A percentile compares a stretch with the other conserved stretches of the same genome.
These are phyloP conservation scores for Earliella scabrosa DNA, from an alignment of 1,284 basidiomycete species.

Conservation along the genomic window DNA sequence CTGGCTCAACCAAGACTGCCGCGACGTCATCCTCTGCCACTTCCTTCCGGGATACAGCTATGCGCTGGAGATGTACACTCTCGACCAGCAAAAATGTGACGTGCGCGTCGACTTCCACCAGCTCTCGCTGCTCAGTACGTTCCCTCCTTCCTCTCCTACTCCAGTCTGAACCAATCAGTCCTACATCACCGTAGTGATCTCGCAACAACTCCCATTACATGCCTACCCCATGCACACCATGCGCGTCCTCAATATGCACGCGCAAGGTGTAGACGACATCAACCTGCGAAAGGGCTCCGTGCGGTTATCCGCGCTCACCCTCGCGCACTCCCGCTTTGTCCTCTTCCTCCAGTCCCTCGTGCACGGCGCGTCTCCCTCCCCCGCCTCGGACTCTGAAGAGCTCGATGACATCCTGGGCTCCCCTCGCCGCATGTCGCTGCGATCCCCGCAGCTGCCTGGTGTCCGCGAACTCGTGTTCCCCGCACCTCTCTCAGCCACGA, in stretches of 20 bases:
- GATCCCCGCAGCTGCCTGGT: slow-evolving; percentile 25
- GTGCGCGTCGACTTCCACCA: slow-evolving; percentile 60
- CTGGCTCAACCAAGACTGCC: slow-evolving; percentile 44
- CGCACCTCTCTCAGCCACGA: slow-evolving; percentile 54
- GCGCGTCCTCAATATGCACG: slow-evolving; percentile 44
- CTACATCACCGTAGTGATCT: slow-evolving; percentile 52
- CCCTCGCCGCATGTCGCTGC: slow-evolving; percentile 30
- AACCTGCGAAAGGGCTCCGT: slow-evolving; percentile 42
- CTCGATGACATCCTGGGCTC: slow-evolving; percentile 35
- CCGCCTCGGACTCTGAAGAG: slow-evolving; percentile 38
- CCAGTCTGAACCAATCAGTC: slow-evolving; percentile 3
- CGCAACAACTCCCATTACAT: slow-evolving; percentile 63
- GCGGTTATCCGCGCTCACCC: slow-evolving; percentile 51
- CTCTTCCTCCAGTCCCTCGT: slow-evolving; percentile 72
- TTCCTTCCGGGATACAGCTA: slow-evolving; percentile 62
- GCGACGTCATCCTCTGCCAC: slow-evolving; percentile 58
- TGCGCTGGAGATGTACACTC: slow-evolving; percentile 47
- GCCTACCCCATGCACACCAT: slow-evolving; percentile 62
- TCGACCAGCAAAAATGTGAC: slow-evolving; percentile 43
- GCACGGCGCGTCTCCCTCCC: slow-evolving; percentile 54
- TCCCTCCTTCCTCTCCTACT: slow-evolving; percentile 12
- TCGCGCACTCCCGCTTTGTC: slow-evolving; percentile 73
- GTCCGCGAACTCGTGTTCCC: slow-evolving; percentile 72
- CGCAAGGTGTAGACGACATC: slow-evolving; percentile 34
- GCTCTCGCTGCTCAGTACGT: slow-evolving; percentile 65